Conservation (phyloP, 1,284 basidiomycete species). For the Hortiboletus rubellus region DNA sequence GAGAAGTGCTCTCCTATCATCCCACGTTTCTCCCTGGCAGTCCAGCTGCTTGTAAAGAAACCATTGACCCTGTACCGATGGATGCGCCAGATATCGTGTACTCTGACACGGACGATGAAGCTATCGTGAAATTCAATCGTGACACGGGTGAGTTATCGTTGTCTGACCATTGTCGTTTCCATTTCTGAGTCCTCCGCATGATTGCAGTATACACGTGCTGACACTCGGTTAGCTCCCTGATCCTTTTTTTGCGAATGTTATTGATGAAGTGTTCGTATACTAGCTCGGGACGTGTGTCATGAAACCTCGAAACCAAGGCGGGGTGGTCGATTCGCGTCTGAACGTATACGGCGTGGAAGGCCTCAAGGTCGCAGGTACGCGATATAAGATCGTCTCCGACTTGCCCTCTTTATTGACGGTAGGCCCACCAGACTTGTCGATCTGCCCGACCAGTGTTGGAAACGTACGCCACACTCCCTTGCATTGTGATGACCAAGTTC, state of each 20-base stretch:
- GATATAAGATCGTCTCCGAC: background rate
- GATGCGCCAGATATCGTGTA: conserved; percentile 54
- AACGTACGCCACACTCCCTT: conserved; percentile 20
- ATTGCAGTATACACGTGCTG: conserved; percentile 46
- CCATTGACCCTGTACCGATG: conserved; percentile 40
- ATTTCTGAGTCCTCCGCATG: background rate
- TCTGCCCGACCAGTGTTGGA: conserved; percentile 33
- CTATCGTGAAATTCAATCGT: conserved; percentile 46
- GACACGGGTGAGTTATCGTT: conserved; percentile 26
- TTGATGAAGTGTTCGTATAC: background rate
- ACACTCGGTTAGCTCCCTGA: conserved; percentile 50
- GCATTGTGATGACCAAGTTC: too few relatives aligned
- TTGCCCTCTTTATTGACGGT: background rate
- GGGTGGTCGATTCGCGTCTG: conserved; percentile 33
- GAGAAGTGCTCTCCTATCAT: conserved; percentile 47
- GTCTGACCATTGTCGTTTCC: too few relatives aligned
- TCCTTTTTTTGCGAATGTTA: too few relatives aligned
- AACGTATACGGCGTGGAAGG: conserved; percentile 33
- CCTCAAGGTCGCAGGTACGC: conserved; percentile 33
- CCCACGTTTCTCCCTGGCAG: conserved; percentile 52
- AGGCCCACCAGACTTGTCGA: conserved; percentile 30
- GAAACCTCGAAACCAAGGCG: conserved; percentile 26
- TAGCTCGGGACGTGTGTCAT: conserved; percentile 36
- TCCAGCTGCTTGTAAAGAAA: conserved; percentile 39
- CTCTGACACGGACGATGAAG: conserved; percentile 54